Base-by-base conservation (phyloP, 768 basidiomycete species). In the Termitomyces sp. region DNA sequence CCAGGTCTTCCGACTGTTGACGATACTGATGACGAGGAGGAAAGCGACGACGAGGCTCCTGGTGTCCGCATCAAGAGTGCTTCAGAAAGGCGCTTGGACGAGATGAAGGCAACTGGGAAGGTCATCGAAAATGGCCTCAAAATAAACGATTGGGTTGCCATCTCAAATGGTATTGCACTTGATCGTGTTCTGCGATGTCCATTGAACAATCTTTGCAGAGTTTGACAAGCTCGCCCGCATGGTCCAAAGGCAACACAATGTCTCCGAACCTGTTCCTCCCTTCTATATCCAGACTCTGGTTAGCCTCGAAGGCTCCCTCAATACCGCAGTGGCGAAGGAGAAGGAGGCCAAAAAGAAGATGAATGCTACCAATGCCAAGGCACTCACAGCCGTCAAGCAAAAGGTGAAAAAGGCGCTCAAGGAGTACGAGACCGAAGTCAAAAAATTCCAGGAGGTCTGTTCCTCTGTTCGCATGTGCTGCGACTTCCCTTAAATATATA, bases 321-420 rank as follows among this genome's bases (percentile, higher is more conserved):
- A 86, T 66, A 77, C 74, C 31, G 86, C 93, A 6, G 75, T 92
- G 47, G 79, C 87, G 10, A 92, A 92, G 72, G 95, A 97, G 74
- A 96, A 96, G 74, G 88, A 90, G 62, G 87, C 93, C 10, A 91
- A 92, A 77, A 97, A 98, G 77, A 98, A 97, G 78, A 93, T 96
- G 89, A 96, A 95, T 66, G 91, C 94, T 2, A 89, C 84, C 63
- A 96, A 96, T 68, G 92, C 94, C 45, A 95, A 92, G 69, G 94
- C 95, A 2, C 82, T 98, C 65, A 98, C 94, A 56, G 91, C 91
- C n/a, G 91, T 98, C 88, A 98, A 96, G 77, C 96, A 98, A 76
- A 97, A 96, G 74, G 82, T 98, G 59, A 96, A 91, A 79, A 98
- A 96, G 78, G 83, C 89, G 10, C 68, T 81, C 59, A 96, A 95